Evolutionary conservation across 1,284 basidiomycete genomes (phyloP).

Genomic region (Moesziomyces sp.): DNA sequence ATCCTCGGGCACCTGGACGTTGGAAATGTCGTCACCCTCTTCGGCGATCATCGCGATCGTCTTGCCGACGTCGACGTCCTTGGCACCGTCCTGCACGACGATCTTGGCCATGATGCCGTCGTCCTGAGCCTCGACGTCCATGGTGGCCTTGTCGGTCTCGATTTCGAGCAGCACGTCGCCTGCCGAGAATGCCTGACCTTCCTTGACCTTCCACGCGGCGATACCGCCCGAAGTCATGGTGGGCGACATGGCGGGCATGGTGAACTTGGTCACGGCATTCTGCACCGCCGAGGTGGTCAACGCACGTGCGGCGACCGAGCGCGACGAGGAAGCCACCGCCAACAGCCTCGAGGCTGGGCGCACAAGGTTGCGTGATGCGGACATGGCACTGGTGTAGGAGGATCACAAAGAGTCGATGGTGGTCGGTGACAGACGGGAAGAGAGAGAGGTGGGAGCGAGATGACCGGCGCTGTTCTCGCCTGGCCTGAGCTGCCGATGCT

Average conservation of each 20-base stretch:
- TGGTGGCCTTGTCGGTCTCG: conserved; percentile 63
- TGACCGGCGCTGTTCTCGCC: not conserved
- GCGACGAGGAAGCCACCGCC: conserved; percentile 16
- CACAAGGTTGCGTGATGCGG: conserved; percentile 28
- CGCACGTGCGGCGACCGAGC: conserved; percentile 14
- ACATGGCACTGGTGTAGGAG: conserved; percentile 6
- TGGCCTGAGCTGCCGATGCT: too few species aligned
- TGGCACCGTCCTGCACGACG: conserved; percentile 61
- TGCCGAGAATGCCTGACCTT: conserved; percentile 67
- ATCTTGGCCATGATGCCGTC: conserved; percentile 69
- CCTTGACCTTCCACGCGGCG: conserved; percentile 68
- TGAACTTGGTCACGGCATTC: conserved; percentile 53
- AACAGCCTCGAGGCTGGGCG: conserved; percentile 27
- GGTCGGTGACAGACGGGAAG: not conserved
- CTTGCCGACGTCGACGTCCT: conserved; percentile 67
- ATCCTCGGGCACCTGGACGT: conserved; percentile 58
- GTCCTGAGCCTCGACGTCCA: conserved; percentile 69
- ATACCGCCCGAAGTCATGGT: conserved; percentile 66
- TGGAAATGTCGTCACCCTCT: conserved; percentile 69
- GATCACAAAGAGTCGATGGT: not conserved
- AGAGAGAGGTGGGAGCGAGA: not conserved
- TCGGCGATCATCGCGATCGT: conserved; percentile 69
- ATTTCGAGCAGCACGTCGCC: conserved; percentile 67
- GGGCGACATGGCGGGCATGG: conserved; percentile 67
- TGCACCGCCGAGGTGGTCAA: conserved; percentile 36